Evolutionary conservation across 2,329 filamentous ascomycete genomes (phyloP), one percentile per base, ranked within the genome.

Genomic region (Cryphonectria japonica): DNA sequence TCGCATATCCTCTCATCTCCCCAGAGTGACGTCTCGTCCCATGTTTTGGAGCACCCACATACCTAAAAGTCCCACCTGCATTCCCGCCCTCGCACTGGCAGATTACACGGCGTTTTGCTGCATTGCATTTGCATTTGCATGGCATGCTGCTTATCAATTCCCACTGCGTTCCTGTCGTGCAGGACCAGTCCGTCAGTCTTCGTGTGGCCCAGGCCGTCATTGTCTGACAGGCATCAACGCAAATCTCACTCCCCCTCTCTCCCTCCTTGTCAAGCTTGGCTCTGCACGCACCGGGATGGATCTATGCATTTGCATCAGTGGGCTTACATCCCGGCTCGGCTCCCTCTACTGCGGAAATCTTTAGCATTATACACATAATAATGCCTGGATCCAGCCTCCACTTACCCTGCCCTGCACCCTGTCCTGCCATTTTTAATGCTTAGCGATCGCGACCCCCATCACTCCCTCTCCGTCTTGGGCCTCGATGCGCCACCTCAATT

Each of bases 21-120:
- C 37, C 66, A 59, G n/a, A 16, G 66, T 66, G 66, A 70, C 66
- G 69, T 64, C 62, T 72, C 69, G 66, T 72, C 68, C 68, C 68
- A 66, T 70, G 64, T 72, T 54, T 70, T 43, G 54, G 32, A 43
- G 41, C 43, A 13, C 29, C 39, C 59, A 8, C 60, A 32, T 41
- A 32, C 34, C 43, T 57, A 29, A 32, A 66, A 69, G 43, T 37
- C 54, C 66, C 66, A 50, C 29, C 61, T 26, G n/a, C 41, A 46
- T 26, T 34, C 34, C 57, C 52, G 34, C 61, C 61, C 54, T 32
- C 52, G 52, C 62, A 34, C 41, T 50, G 41, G 62, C 63, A 65
- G 41, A 50, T 50, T 37, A 61, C 59, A 59, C 66, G 52, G 60
- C 43, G 26, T 32, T 22, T 59, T 19, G 46, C 66, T 9, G 59